Conservation (phyloP, 2,329 filamentous ascomycete species). For the Fusarium sp. region DNA sequence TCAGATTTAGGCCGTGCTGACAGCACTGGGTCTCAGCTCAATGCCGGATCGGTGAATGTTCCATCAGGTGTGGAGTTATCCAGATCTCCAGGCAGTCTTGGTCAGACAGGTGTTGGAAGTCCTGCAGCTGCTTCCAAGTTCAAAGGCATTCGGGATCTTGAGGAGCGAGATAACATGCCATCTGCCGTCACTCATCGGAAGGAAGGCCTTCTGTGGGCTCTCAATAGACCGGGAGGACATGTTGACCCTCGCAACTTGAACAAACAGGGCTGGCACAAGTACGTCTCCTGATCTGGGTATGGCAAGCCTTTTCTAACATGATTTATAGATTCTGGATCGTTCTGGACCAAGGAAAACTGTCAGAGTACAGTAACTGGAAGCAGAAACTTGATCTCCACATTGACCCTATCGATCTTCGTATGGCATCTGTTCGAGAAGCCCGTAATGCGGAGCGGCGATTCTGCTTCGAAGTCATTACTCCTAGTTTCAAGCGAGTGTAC, state of each 20-base stretch:
- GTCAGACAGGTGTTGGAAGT: slow-evolving; percentile 58
- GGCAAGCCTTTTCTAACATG: slow-evolving; percentile 23
- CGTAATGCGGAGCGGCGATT: slow-evolving; percentile 94
- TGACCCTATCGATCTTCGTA: slow-evolving; percentile 95
- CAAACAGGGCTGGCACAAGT: slow-evolving; percentile 99
- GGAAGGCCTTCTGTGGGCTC: slow-evolving; percentile 93
- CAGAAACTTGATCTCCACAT: slow-evolving; percentile 96
- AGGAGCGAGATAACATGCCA: slow-evolving; percentile 78
- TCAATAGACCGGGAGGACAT: slow-evolving; percentile 92
- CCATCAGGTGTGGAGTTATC: slow-evolving; percentile 57
- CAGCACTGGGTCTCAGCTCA: slow-evolving; percentile 77
- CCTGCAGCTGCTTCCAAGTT: slow-evolving; percentile 72
- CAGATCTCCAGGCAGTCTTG: slow-evolving; percentile 66
- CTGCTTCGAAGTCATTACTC: slow-evolving; percentile 98
- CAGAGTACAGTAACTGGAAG: slow-evolving; percentile 99
- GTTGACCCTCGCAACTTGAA: slow-evolving; percentile 95
- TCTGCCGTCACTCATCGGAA: slow-evolving; percentile 74
- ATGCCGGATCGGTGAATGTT: slow-evolving; percentile 50
- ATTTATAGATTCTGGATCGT: slow-evolving; percentile 93
- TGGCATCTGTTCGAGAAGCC: slow-evolving; percentile 96
- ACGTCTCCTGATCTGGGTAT: slow-evolving; percentile 52
- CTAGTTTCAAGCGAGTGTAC: slow-evolving; percentile 94
- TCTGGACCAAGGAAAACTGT: slow-evolving; percentile 93
- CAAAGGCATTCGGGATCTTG: slow-evolving; percentile 91
- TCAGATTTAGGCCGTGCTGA: slow-evolving; percentile 77